Evolutionary conservation across 371 early-diverging fungal species (phyloP).

Genomic region (Mortierella sp.): DNA sequence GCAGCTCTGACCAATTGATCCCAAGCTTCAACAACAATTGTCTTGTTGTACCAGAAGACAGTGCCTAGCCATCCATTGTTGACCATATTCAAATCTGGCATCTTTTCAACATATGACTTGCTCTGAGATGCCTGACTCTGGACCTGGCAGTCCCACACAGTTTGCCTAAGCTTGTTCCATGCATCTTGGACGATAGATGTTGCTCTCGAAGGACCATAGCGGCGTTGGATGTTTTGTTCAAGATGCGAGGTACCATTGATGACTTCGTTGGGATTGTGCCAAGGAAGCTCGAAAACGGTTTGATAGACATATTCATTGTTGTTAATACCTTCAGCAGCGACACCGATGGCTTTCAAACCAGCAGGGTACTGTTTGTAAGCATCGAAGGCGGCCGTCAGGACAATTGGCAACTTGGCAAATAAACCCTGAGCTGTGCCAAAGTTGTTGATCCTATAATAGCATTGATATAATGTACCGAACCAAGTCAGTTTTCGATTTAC

Average conservation of each 20-base stretch:
- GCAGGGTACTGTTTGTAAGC: slow-evolving; percentile 21
- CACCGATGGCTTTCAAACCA: slow-evolving; percentile 40
- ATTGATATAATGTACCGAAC: neutral
- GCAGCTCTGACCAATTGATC: slow-evolving; percentile 27
- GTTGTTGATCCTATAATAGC: slow-evolving; percentile 31
- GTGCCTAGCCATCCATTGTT: slow-evolving; percentile 34
- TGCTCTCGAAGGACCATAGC: slow-evolving; percentile 35
- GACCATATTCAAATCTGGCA: slow-evolving; percentile 36
- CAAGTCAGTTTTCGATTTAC: neutral
- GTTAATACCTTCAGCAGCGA: slow-evolving; percentile 44
- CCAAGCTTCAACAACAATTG: slow-evolving; percentile 42
- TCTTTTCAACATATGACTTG: slow-evolving; percentile 42
- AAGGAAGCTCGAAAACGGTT: slow-evolving; percentile 25
- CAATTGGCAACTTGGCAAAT: slow-evolving; percentile 20
- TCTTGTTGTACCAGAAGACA: slow-evolving; percentile 34
- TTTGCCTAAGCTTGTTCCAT: slow-evolving; percentile 28
- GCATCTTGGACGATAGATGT: slow-evolving; percentile 33
- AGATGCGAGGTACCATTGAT: slow-evolving; percentile 24
- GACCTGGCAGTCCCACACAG: slow-evolving; percentile 36
- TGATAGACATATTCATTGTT: slow-evolving; percentile 52
- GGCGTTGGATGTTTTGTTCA: slow-evolving; percentile 32
- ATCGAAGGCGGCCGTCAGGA: slow-evolving; percentile 20
- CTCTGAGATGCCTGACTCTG: slow-evolving; percentile 18
- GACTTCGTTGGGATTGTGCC: slow-evolving; percentile 32
- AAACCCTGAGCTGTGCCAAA: slow-evolving; percentile 47